phyloP scores from a whole-genome alignment of 805 yeast genomes.

The Starmerella tilneyi region DNA sequence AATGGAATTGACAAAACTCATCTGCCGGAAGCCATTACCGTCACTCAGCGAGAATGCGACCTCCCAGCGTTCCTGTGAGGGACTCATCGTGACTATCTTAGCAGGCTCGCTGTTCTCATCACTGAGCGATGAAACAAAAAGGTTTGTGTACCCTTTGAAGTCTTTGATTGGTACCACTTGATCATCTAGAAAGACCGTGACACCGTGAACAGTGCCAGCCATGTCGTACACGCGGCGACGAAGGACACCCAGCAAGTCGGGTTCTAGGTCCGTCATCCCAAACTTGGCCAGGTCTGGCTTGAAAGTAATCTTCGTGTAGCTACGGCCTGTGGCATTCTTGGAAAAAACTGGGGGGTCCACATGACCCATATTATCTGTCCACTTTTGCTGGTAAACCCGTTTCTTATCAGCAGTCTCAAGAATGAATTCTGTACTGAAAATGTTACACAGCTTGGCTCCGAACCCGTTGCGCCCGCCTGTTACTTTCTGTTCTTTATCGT shows the following conservation, averaged over 20 bases:
- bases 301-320: constrained; percentile 79
- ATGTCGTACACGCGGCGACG: constrained; percentile 91
- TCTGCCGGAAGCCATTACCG: constrained; percentile 71
- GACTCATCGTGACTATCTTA: constrained; percentile 60
- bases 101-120: constrained; percentile 30
- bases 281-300: constrained; percentile 79
- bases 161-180: constrained; percentile 55
- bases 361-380: constrained; percentile 78
- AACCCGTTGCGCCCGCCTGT: constrained; percentile 98
- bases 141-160: constrained; percentile 79
- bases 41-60: constrained; percentile 90
- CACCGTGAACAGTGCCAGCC: constrained; percentile 83
- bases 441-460: constrained; percentile 95
- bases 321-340: constrained; percentile 36
- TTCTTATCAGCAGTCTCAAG: constrained; percentile 83
- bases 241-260: constrained; percentile 70
- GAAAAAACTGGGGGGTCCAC: constrained; percentile 68
- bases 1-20: constrained; percentile 92
- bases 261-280: constrained; percentile 74
- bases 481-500: constrained; percentile 88
- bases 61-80: constrained; percentile 82
- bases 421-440: constrained; percentile 76
- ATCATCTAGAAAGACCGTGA: constrained; percentile 69
- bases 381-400: constrained; percentile 62
- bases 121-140: constrained; percentile 71